Evolutionary conservation across 78 protist genomes (phyloP), one percentile per base, ranked within the genome.

Genomic region (Cavenderia fasciculata): DNA sequence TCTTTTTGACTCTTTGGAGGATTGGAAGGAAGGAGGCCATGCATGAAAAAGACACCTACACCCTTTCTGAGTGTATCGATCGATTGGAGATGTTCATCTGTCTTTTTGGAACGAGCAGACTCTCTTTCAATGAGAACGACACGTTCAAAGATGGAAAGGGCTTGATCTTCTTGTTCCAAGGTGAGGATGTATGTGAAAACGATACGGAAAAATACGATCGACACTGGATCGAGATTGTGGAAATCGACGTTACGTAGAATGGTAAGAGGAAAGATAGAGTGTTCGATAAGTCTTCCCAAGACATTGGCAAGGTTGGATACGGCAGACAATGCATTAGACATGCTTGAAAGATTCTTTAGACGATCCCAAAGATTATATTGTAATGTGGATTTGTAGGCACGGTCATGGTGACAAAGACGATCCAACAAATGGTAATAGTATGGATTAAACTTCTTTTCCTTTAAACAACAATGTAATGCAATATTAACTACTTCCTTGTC

Each of bases 381-480:
- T 2, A 79, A 23, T 4, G 88, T 79, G 27, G 66, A 79, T 41
- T 34, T 49, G 33, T 41, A 49, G 59, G 63, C 66, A 14, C 54
- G 59, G 2, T 79, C 88, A 46, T 79, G 88, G 12, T 29, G 21
- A 18, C 73, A 59, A 5, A 79, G 31, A 31, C 69, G 27, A 14
- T 66, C 47, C 1, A 59, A 18, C 1, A 79, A 54, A 41, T 87
- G 93, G 38, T 52, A 87, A 62, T 87, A 87, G 56, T 74, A 87
- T 19, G 93, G 76, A 43, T 87, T 87, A 66, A 75, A 87, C 31
- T 87, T 72, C 93, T 87, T 87, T 44, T 87, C 93, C 19, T 87
- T 63, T n/a, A 87, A 41, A 29, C 93, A 87, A 70, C 93, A 87
- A 43, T 87, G 85, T 33, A 87, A 14, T 0, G 74, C 14, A 1